Base-by-base conservation (phyloP, 352 stramenopile genomes). In the Pythium myriotylum region DNA sequence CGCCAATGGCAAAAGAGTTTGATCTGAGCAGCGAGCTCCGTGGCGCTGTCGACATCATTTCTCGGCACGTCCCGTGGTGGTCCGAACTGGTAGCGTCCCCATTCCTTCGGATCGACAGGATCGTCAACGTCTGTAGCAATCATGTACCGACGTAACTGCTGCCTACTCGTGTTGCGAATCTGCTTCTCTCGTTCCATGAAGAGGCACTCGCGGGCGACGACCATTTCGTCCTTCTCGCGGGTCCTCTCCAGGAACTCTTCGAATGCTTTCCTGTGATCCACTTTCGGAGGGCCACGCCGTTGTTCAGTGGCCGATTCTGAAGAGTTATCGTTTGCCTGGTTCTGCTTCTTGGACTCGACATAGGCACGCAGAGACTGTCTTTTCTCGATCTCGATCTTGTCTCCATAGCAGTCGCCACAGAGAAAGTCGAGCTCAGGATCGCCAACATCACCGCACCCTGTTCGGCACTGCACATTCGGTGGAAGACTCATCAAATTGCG, bases 131-230 rank as follows among this genome's bases (percentile, higher is more conserved):
- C 80, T 1, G 79, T 89, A 20, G 78, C 79, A 22, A 91, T 53
- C 82, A 91, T 91, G 62, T 83, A 91, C 54, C 84, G 84, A 13
- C 68, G 78, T 37, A 91, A 49, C 57, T 89, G 82, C 35, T 52
- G 59, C 49, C 76, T 84, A 61, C 69, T 84, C 3, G 76, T 84
- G 40, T 86, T 70, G n/a, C 77, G 77, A 29, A 89, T 75, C 12
- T 72, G 58, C 19, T 76, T 65, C 55, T 89, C 73, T 37, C 80
- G 70, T 35, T 84, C 77, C n/a, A 91, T 72, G 42, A 86, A 87
- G 9, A 78, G 60, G 53, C 73, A 72, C 53, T 91, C 82, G 23
- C 76, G 70, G 4, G 59, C 68, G 23, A 89, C 45, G 8, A 87
- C 54, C 9, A 37, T 37, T 0, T 60, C 22, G 24, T 86, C 62